Evolutionary conservation across 2,329 filamentous ascomycete genomes (phyloP), one percentile per base, ranked within the genome.

Genomic region (Clonostachys solani): DNA sequence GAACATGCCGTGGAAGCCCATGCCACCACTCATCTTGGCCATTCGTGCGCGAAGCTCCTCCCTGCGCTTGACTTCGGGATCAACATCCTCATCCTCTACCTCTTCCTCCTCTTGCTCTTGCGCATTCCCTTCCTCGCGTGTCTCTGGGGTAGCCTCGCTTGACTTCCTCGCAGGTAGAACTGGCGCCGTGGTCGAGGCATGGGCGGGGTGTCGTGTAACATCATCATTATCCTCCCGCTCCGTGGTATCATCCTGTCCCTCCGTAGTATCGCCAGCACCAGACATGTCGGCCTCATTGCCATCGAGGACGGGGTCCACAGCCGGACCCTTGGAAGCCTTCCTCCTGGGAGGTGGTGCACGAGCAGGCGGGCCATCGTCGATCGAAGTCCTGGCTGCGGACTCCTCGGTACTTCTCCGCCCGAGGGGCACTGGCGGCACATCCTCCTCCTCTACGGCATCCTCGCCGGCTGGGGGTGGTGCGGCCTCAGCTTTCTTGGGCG

Each of bases 1-100:
- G 64, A 95, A 95, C 84, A 97, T 94, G 57, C 90, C 89, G 62
- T 90, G 84, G 86, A 97, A 95, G 42, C 90, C 90, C 89, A 96
- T 96, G 18, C 92, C 92, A 47, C 92, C 92, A 56, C 92, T 95
- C 87, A 99, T 94, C 70, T 96, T 96, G 42, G 94, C 94, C 90
- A 99, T 99, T 57, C 94, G 84, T 51, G 94, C 91, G 50, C 94
- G 83, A 33, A 99, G 75, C 63, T 96, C 92, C 68, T 96, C 84
- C 62, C 86, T 88, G 45, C 92, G 86, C 55, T 82, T 84, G 18
- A 89, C 77, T 64, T 99, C 94, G 1, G 91, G 90, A 59, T 97
- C 92, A 45, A 95, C 74, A 15, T 95, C 89, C 29, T 92, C 88
- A 43, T 92, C 89, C 33, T 90, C 87, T 17, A 87, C 86, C n/a